Base-by-base conservation (phyloP, 805 yeast genomes). In the Cyberlindnera lachancei region DNA sequence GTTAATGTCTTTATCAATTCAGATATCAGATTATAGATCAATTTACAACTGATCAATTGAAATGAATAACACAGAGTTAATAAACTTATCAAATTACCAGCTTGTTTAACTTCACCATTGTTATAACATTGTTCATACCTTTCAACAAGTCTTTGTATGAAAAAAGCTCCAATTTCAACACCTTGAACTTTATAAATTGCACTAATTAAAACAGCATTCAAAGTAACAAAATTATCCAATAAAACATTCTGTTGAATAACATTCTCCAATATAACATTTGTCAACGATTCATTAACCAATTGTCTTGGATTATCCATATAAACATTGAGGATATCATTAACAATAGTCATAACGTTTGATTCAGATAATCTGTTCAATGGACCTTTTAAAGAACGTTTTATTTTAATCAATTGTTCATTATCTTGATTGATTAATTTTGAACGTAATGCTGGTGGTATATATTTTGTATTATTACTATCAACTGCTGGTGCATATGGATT, bases 361-460 rank as follows among this genome's bases (percentile, higher is more conserved):
- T 90, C 97, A 1, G 96, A 82, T n/a, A 92, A 66, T 55, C 77
- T 80, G 55, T 92, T 92, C 47, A 92, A 63, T 2, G 86, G 75
- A 37, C 96, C 88, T 48, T 87, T 92, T 29, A 88, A 69, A 5
- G 74, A 60, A 45, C 76, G 73, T 33, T 70, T 68, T 23, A 88
- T 59, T 23, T 65, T 70, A 3, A 61, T 30, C 7, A 64, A 51
- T 34, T 68, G 75, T 37, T 69, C 74, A 15, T 70, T 60, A 17
- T 64, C 65, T 3, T 60, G 64, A 10, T 32, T 8, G 4, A 50
- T 48, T 37, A 68, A 39, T 45, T 66, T 68, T 27, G 73, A 67
- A 37, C 97, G 70, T 35, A 82, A 55, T 0, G 95, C 87, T 0
- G 97, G 98, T 2, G 98, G 97, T 12, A 90, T 61, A 51, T 92